Evolutionary conservation across 768 basidiomycete species (phyloP).

Genomic region (Cystofilobasidium bisporidii): DNA sequence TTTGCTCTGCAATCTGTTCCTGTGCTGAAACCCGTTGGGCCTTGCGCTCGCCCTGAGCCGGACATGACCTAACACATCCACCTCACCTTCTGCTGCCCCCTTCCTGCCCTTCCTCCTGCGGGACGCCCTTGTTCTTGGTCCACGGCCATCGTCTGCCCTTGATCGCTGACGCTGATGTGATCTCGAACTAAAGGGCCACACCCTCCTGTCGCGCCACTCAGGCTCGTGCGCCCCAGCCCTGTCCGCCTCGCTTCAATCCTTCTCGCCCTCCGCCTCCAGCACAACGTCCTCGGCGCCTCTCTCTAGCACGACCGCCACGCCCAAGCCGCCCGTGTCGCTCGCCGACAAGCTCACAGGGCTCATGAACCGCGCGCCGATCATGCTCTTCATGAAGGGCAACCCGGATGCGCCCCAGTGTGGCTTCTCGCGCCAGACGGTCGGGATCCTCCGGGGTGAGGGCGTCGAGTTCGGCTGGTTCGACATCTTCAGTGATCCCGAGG

Average conservation of each 20-base stretch:
- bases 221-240: slow-evolving; percentile 70
- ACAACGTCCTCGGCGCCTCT: slow-evolving; percentile 28
- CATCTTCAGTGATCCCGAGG: slow-evolving; percentile 69
- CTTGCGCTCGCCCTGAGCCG: too few relatives aligned
- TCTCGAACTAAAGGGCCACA: too few relatives aligned
- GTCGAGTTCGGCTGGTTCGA: slow-evolving; percentile 70
- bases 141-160: not conserved
- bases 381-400: slow-evolving; percentile 96
- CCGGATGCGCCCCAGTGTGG: slow-evolving; percentile 80
- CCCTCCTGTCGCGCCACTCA: slow-evolving; percentile 62
- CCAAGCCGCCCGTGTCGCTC: slow-evolving; percentile 47
- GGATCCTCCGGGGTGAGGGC: slow-evolving; percentile 53
- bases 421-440: slow-evolving; percentile 71
- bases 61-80: too few relatives aligned
- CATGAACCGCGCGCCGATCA: slow-evolving; percentile 67
- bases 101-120: too few relatives aligned
- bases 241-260: slow-evolving; percentile 48
- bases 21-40: too few relatives aligned
- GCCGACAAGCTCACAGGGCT: slow-evolving; percentile 54
- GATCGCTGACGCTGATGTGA: not conserved
- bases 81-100: too few relatives aligned
- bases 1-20: too few relatives aligned
- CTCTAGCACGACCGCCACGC: slow-evolving; percentile 25
- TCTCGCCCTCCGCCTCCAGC: slow-evolving; percentile 23
- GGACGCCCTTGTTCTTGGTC: too few relatives aligned